Percentiles rank a stretch among this genome's conserved stretches.
These are phyloP conservation scores for Sporisorium iseilematis-ciliati DNA, from an alignment of 1,284 basidiomycete species.

Conservation along the genomic window DNA sequence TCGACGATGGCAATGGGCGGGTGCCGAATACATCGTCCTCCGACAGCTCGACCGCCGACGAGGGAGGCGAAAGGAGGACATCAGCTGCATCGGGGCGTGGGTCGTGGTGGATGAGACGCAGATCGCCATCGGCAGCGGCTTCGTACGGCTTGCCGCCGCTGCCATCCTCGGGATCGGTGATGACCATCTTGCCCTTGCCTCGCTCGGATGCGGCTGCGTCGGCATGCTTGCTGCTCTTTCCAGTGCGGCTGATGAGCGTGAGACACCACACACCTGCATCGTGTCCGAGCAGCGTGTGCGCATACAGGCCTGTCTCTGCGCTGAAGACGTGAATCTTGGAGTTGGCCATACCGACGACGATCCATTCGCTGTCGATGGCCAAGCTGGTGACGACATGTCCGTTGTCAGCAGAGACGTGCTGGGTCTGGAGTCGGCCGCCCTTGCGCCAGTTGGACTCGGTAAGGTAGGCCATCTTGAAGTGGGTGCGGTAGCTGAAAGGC, in stretches of 20 bases:
- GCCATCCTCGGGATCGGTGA: constrained; percentile 52
- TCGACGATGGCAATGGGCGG: constrained; percentile 18
- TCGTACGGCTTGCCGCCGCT: constrained; percentile 49
- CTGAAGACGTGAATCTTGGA: constrained; percentile 89
- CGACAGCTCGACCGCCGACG: constrained; percentile 20
- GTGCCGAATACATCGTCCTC: constrained; percentile 29
- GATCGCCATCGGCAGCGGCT: constrained; percentile 52
- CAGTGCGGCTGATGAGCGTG: constrained; percentile 74
- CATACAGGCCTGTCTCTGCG: constrained; percentile 81
- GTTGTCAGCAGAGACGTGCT: constrained; percentile 77
- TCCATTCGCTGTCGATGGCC: constrained; percentile 84
- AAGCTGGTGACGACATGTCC: constrained; percentile 84
- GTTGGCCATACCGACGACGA: constrained; percentile 91
- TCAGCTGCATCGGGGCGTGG: constrained; percentile 51
- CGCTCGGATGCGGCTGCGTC: constrained; percentile 10
- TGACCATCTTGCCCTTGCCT: constrained; percentile 51
- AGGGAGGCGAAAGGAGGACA: constrained; percentile 33
- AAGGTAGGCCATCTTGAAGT: constrained; percentile 83
- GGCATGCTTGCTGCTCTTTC: constrained; percentile 18
- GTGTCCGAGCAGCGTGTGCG: constrained; percentile 85
- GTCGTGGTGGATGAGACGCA: constrained; percentile 56
- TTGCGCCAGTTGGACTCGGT: constrained; percentile 86
- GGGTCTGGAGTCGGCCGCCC: constrained; percentile 81
- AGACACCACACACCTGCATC: constrained; percentile 92
- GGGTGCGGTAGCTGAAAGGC: constrained; percentile 76